Evolutionary conservation across 345 rosid genomes (phyloP), one percentile per base, ranked within the genome.

Genomic region (Salix arbutifolia): DNA sequence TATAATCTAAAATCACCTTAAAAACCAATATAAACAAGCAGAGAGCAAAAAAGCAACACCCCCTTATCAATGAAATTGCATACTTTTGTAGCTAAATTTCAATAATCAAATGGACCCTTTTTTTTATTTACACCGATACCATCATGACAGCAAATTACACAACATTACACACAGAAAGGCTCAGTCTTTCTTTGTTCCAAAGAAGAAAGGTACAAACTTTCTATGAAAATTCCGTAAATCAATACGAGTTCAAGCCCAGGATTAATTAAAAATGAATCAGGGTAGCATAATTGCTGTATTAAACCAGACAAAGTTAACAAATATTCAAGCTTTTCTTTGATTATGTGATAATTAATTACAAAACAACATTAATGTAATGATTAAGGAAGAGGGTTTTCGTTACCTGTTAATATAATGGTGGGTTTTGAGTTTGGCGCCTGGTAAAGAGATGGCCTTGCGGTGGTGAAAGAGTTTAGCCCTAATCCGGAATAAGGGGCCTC

Each of bases 371-470:
- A 25, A 48, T 50, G 18, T 33, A 35, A 65, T 50, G 28, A 0
- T 38, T 4, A 46, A 44, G 38, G 21, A 33, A 61, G 8, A 42
- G 75, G 75, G 21, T 17, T 64, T 25, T n/a, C 25, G 33, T 73
- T 40, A 80, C 82, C 82, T 73, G 80, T 42, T 72, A 42, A 12
- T 14, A 35, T 44, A 38, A 28, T 28, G 38, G 61, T n/a, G 14
- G 25, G 23, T 40, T 80, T 31, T 74, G 67, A 78, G 77, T 75
- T 86, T 87, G 91, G 90, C 90, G 86, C 86, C 84, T 69, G 70
- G 70, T 60, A 48, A 73, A 67, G 58, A 69, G 75, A 70, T 70
- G 74, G 19, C 38, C 28, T 37, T 44, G 66, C 52, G 72, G 31
- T 31, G 38, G 82, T 66, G 61, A 80, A 76, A 77, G 83, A 70